Conservation (phyloP, 345 rosid genomes). For the Gossypium ekmanianum region DNA sequence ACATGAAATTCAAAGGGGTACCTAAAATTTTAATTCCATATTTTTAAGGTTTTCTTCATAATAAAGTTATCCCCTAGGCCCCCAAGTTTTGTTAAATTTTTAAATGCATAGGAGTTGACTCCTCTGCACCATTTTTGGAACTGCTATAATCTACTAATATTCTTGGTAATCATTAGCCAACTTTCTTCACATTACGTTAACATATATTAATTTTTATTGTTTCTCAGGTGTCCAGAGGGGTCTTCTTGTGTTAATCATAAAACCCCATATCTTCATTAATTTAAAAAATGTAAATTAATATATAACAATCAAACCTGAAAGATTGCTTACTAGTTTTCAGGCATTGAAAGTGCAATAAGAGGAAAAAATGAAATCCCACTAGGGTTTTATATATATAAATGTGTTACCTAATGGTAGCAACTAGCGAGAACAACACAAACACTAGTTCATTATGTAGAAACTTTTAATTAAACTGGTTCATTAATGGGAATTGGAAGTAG, state of each 20-base stretch:
- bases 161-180: background rate
- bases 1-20: background rate
- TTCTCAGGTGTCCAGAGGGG: no score
- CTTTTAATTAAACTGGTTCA: background rate
- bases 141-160: background rate
- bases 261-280: no score
- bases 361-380: background rate
- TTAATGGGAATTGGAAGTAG: slow-evolving; percentile 9
- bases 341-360: slow-evolving; percentile 1
- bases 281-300: no score
- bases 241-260: background rate
- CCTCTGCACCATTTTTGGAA: background rate
- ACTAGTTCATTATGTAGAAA: background rate
- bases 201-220: no score
- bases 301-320: no score
- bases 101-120: background rate
- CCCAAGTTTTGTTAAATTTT: no score
- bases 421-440: no score
- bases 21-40: background rate
- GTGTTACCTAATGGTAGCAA: background rate
- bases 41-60: background rate
- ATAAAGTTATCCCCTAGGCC: background rate
- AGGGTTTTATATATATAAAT: background rate
- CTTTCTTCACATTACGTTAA: background rate
- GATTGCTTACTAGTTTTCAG: background rate